phyloP scores from a whole-genome alignment of 140 eudicot species.

The Cichorium intybus region DNA sequence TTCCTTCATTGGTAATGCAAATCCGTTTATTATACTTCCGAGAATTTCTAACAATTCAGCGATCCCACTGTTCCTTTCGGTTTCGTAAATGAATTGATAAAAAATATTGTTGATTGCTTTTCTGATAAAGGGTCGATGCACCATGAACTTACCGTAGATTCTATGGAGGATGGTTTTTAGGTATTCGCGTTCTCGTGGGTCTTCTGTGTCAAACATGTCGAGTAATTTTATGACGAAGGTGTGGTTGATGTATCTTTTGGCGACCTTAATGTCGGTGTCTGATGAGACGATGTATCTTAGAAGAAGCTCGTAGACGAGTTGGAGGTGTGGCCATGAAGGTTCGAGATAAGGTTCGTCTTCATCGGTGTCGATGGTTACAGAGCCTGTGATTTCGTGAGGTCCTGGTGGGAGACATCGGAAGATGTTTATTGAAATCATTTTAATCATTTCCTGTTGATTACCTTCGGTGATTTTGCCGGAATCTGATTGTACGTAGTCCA shows the following conservation, averaged over 20 bases:
- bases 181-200: slow-evolving; percentile 76
- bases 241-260: slow-evolving; percentile 74
- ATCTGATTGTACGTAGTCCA: slow-evolving; percentile 68
- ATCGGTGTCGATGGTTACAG: slow-evolving; percentile 51
- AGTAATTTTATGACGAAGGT: slow-evolving; percentile 62
- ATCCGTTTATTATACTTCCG: slow-evolving; percentile 88
- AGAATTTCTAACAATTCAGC: slow-evolving; percentile 83
- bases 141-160: slow-evolving; percentile 89
- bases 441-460: slow-evolving; percentile 68
- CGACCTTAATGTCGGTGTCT: slow-evolving; percentile 69
- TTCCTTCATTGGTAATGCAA: slow-evolving; percentile 93
- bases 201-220: slow-evolving; percentile 80
- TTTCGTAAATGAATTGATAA: slow-evolving; percentile 72
- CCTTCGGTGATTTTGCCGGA: slow-evolving; percentile 48
- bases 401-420: slow-evolving; percentile 74
- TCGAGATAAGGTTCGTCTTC: slow-evolving; percentile 78
- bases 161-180: slow-evolving; percentile 78
- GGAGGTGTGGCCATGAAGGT: slow-evolving; percentile 87
- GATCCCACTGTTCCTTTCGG: slow-evolving; percentile 71
- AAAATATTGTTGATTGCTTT: slow-evolving; percentile 78
- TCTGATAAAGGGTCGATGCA: slow-evolving; percentile 89
- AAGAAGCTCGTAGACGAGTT: slow-evolving; percentile 71
- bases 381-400: slow-evolving; percentile 62
- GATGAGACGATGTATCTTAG: slow-evolving; percentile 61
- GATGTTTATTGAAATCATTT: slow-evolving; percentile 62